phyloP scores from a whole-genome alignment of 208 protist species.

The Crithidia bombi region DNA sequence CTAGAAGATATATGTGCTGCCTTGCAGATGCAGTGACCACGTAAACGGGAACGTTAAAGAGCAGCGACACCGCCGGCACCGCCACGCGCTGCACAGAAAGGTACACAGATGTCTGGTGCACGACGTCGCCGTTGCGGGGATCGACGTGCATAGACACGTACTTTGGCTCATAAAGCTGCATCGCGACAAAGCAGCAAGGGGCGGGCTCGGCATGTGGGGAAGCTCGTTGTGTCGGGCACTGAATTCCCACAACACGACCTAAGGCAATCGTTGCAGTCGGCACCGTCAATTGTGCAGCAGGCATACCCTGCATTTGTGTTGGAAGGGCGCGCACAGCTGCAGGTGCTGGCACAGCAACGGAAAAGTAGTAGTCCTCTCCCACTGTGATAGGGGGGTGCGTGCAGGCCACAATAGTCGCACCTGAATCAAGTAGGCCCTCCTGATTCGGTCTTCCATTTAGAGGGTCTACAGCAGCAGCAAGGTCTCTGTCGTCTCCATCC shows the following conservation, averaged over 20 bases:
- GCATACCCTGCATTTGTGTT: background rate
- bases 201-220: background rate
- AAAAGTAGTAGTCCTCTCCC: constrained; percentile 79
- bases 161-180: constrained; percentile 66
- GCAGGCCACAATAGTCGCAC: background rate
- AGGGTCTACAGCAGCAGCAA: background rate
- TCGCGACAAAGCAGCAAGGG: constrained; percentile 18
- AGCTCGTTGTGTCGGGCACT: too few species aligned
- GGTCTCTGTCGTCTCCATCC: background rate
- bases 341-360: constrained; percentile 10
- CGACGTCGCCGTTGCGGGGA: constrained; percentile 43
- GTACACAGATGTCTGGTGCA: constrained; percentile 53
- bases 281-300: background rate
- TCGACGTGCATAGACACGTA: constrained; percentile 46
- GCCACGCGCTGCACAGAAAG: constrained; percentile 28
- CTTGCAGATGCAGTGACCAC: constrained; percentile 47
- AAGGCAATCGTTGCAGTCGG: constrained; percentile 34
- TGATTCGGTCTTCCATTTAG: too few species aligned
- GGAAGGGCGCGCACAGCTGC: background rate
- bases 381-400: constrained; percentile 32
- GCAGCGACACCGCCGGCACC: constrained; percentile 44
- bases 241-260: constrained; percentile 53
- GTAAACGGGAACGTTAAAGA: constrained; percentile 72
- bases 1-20: constrained; percentile 71
- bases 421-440: too few species aligned